Evolutionary conservation across 2,329 filamentous ascomycete species (phyloP).

Genomic region (Biscogniauxia mediterranea): DNA sequence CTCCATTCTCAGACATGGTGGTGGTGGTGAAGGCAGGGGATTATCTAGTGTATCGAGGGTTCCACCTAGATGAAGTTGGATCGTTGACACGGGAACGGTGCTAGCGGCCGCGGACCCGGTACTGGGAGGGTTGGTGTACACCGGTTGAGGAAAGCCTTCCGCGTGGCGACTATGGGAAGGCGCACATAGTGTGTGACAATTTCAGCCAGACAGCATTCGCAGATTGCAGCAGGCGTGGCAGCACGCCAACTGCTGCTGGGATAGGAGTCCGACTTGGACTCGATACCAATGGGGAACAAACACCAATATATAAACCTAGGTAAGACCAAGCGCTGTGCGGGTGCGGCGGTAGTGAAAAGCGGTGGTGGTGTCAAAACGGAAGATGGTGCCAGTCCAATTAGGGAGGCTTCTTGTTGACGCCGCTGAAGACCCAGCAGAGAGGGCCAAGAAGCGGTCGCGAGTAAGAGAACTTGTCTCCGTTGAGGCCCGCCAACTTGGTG

Average conservation of each 20-base stretch:
- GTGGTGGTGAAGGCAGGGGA: conserved; percentile 46
- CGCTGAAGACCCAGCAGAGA: conserved; percentile 89
- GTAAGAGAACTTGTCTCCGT: conserved; percentile 68
- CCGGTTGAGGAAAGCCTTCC: conserved; percentile 30
- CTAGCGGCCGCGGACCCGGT: conserved; percentile 2
- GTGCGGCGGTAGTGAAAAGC: not conserved
- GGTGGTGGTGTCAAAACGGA: conserved; percentile 32
- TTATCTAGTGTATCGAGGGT: conserved; percentile 18
- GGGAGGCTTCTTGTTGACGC: conserved; percentile 96
- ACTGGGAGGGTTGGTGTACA: conserved; percentile 5
- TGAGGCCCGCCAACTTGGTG: conserved; percentile 94
- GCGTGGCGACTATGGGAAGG: conserved; percentile 32
- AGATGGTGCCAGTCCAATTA: conserved; percentile 62
- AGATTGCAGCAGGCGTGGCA: conserved; percentile 35
- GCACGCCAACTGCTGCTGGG: conserved; percentile 36
- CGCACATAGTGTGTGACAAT: conserved; percentile 30
- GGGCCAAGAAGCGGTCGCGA: conserved; percentile 89
- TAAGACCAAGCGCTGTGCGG: not conserved
- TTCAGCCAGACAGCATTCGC: conserved; percentile 28
- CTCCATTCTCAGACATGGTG: conserved; percentile 68
- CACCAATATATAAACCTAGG: conserved; percentile 2
- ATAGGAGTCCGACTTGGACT: conserved; percentile 8
- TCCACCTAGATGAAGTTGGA: not conserved
- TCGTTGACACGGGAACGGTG: not conserved
- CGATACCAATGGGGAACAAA: conserved; percentile 14